Percentiles rank a stretch among this genome's conserved stretches.
Conservation (phyloP, 2,329 filamentous ascomycete species). For the Emmonsia crescens region DNA sequence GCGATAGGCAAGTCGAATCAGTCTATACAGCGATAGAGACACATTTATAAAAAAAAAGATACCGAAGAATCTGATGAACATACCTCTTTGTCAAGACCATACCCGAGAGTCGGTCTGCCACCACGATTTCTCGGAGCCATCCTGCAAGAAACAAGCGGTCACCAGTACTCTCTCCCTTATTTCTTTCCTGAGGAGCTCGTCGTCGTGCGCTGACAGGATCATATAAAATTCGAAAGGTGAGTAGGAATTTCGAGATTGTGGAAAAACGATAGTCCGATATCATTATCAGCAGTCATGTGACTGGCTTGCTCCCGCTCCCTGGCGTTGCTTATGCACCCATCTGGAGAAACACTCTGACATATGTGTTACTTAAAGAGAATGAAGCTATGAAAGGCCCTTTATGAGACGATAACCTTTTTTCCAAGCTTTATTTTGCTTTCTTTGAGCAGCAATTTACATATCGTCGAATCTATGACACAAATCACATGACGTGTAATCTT, state of each 20-base stretch:
- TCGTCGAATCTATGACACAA: neutral
- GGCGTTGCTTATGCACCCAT: too few relatives aligned
- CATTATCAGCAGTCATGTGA: neutral
- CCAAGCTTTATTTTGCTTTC: neutral
- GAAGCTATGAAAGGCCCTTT: too few relatives aligned
- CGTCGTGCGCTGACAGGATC: neutral
- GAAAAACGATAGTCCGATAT: neutral
- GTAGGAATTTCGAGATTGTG: neutral
- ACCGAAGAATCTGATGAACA: neutral
- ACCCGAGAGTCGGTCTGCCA: slow-evolving; percentile 39
- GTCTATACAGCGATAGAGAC: neutral
- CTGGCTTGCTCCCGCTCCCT: too few relatives aligned
- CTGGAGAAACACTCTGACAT: too few relatives aligned
- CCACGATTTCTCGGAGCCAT: slow-evolving; percentile 34
- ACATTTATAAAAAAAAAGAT: neutral
- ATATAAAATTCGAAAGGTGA: neutral
- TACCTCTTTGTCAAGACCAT: slow-evolving; percentile 54
- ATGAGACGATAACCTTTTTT: too few relatives aligned
- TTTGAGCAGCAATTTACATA: neutral
- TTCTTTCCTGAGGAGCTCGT: neutral
- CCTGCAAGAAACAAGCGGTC: neutral
- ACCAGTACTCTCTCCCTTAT: neutral
- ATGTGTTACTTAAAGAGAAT: too few relatives aligned
- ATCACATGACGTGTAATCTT: slow-evolving; percentile 5
- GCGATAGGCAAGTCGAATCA: neutral